Conservation (phyloP, 2,329 filamentous ascomycete genomes). For the Didymella lethalis region DNA sequence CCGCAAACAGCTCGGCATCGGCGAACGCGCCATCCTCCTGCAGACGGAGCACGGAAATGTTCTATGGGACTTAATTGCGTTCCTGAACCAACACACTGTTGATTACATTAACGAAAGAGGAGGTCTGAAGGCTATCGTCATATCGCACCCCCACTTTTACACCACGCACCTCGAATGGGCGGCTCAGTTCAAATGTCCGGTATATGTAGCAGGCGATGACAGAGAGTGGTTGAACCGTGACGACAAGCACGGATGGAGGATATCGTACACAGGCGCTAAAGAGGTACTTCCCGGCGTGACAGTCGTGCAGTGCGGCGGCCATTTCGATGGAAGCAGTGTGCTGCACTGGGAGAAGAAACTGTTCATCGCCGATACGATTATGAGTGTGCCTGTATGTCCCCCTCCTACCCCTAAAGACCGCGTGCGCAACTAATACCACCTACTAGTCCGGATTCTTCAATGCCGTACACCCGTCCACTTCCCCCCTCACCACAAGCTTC, state of each 20-base stretch:
- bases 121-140: slow-evolving; percentile 74
- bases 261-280: slow-evolving; percentile 55
- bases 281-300: slow-evolving; percentile 61
- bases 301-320: slow-evolving; percentile 76
- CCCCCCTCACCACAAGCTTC: slow-evolving; percentile 61
- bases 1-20: slow-evolving; percentile 69
- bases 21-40: slow-evolving; percentile 75
- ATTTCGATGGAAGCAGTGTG: slow-evolving; percentile 79
- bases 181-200: slow-evolving; percentile 69
- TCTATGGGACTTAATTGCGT: slow-evolving; percentile 80
- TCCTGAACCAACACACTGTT: slow-evolving; percentile 71
- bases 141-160: slow-evolving; percentile 85
- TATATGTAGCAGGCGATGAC: slow-evolving; percentile 74
- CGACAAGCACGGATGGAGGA: slow-evolving; percentile 53
- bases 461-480: slow-evolving; percentile 51
- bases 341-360: slow-evolving; percentile 65
- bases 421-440: background rate
- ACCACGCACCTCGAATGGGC: slow-evolving; percentile 80
- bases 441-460: slow-evolving; percentile 48
- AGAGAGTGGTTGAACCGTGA: slow-evolving; percentile 66
- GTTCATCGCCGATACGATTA: slow-evolving; percentile 79
- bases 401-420: background rate
- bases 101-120: slow-evolving; percentile 66
- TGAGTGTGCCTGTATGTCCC: slow-evolving; percentile 67
- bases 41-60: slow-evolving; percentile 72